These are phyloP conservation scores for Saprolegnia parasitica DNA, from an alignment of 352 stramenopile species.

Conservation along the genomic window DNA sequence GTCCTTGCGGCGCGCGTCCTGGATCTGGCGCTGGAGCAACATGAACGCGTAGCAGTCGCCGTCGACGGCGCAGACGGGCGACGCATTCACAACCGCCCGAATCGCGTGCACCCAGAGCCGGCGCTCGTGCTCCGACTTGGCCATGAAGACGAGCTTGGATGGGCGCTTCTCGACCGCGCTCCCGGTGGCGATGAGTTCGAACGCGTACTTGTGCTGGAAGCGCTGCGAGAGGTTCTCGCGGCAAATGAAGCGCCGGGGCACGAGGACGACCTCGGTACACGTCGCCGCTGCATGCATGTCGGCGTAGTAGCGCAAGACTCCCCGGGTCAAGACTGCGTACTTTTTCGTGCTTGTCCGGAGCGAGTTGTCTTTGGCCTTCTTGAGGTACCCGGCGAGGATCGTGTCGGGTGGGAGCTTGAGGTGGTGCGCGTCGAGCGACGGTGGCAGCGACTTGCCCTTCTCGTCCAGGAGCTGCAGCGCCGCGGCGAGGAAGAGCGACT, in stretches of 20 bases:
- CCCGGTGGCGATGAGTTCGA: slow-evolving; percentile 22
- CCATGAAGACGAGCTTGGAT: slow-evolving; percentile 23
- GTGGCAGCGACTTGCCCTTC: not conserved
- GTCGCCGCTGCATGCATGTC: not conserved
- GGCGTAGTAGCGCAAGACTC: slow-evolving; percentile 12
- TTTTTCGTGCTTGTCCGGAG: slow-evolving; percentile 25
- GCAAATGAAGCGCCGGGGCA: slow-evolving; percentile 16
- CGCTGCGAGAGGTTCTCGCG: slow-evolving; percentile 22
- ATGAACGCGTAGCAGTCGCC: slow-evolving; percentile 24
- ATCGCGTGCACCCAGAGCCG: slow-evolving; percentile 27
- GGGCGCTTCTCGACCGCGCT: not conserved
- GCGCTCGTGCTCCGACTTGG: slow-evolving; percentile 22
- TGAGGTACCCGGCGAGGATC: slow-evolving; percentile 21
- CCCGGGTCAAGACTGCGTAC: slow-evolving; percentile 20
- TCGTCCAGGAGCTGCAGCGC: slow-evolving; percentile 27
- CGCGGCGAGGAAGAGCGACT: slow-evolving; percentile 25
- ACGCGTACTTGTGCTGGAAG: slow-evolving; percentile 28
- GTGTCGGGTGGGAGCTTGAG: slow-evolving; percentile 19
- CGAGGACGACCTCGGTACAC: not conserved
- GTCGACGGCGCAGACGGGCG: not conserved
- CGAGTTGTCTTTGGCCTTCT: slow-evolving; percentile 29
- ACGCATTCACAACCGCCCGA: not conserved
- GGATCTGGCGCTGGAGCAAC: slow-evolving; percentile 3
- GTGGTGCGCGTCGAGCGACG: not conserved
- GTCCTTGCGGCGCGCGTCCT: slow-evolving; percentile 3